Base-by-base conservation (phyloP, 2,329 filamentous ascomycete genomes). In the Talaromyces atroroseus region DNA sequence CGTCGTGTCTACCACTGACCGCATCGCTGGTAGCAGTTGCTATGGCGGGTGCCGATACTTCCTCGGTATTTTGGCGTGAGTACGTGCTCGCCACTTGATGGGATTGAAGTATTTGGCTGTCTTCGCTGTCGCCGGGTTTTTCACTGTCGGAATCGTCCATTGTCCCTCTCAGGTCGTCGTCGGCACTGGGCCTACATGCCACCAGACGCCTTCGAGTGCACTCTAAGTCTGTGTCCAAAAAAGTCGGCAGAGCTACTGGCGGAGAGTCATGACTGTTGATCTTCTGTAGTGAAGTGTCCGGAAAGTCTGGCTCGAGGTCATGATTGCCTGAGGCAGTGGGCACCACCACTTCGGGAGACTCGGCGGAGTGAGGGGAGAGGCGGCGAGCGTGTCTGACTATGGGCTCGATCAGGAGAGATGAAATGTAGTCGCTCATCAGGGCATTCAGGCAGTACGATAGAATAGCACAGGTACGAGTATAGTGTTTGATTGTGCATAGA, bases 371-470 rank as follows among this genome's bases (percentile, higher is more conserved):
- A 49, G 59, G 61, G 36, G 74, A 74, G 58, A 72, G 69, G 58
- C 70, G 73, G 59, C 71, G 69, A 60, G 73, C 71, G 67, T 72
- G 70, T 60, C 73, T 73, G 60, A 76, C 64, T 60, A 74, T 71
- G 49, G 73, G 69, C 62, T 76, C 74, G 58, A 74, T 71, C 49
- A 78, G 64, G 57, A 74, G 69, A 42, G 75, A 75, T 29, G 68
- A 68, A 52, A 77, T 67, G 50, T 74, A 73, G 63, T 71, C 69
- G 66, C 69, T 77, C 75, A 78, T 78, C 69, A 64, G 68, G 32
- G 59, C 16, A 36, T 23, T 20, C 18, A 48, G 23, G 44, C 36
- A 5, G 32, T 36, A 24, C n/a, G 42, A 11, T 24, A n/a, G 21
- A 36, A 46, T 46, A 20, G 34, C 21, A 42, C 3, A 21, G 8